Evolutionary conservation across 441 rosid genomes (phyloP).

Genomic region (Populus tomentosa): DNA sequence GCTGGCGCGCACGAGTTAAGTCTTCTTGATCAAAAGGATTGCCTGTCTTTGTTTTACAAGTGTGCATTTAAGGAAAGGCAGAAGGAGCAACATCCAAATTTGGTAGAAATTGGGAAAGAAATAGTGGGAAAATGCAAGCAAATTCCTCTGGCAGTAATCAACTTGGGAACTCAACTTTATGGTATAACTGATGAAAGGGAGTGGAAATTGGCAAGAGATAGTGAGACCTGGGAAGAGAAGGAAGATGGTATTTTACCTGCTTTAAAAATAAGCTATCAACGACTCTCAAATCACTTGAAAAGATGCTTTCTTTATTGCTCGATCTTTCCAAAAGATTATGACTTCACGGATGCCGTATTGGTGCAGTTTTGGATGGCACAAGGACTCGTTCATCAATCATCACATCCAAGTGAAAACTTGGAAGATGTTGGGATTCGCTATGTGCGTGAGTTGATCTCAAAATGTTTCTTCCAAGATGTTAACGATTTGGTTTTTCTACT

Average conservation of each 20-base stretch:
- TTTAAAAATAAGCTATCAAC: neutral
- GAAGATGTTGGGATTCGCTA: neutral
- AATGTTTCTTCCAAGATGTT: neutral
- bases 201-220: neutral
- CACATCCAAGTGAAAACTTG: neutral
- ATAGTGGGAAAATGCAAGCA: slow-evolving; percentile 20
- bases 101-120: neutral
- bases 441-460: neutral
- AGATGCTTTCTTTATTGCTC: slow-evolving; percentile 26
- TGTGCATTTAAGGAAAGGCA: neutral
- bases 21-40: neutral
- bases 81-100: neutral
- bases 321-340: slow-evolving; percentile 7
- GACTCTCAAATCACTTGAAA: slow-evolving; percentile 1
- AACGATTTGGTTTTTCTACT: fast-evolving
- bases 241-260: neutral
- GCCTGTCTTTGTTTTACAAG: slow-evolving; percentile 6
- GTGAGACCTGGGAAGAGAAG: neutral
- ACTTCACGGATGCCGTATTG: too few relatives aligned
- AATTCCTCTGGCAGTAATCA: slow-evolving; percentile 18
- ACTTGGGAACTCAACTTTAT: too few relatives aligned
- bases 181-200: too few relatives aligned
- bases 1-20: neutral
- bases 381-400: neutral
- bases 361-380: too few relatives aligned